phyloP scores from a whole-genome alignment of 2,329 filamentous ascomycete genomes.

The Phialemonium atrogriseum region DNA sequence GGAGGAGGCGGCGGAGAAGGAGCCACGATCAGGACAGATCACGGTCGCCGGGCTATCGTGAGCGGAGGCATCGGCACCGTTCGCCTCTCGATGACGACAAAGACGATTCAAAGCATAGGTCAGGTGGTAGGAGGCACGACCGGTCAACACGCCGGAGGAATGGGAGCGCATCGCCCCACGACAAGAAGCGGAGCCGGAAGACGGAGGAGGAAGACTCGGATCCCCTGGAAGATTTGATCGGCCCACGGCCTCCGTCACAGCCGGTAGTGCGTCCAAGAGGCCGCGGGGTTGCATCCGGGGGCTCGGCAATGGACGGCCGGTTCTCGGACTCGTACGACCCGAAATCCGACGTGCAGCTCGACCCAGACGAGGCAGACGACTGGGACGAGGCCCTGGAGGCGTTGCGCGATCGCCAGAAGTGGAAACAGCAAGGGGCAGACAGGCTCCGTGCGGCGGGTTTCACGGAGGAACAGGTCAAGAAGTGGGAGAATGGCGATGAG shows the following conservation, averaged over 20 bases:
- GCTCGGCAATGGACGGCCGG: constrained; percentile 67
- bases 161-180: constrained; percentile 2
- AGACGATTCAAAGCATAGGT: constrained; percentile 11
- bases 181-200: constrained; percentile 4
- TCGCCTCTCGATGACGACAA: constrained; percentile 10
- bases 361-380: constrained; percentile 47
- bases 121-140: constrained; percentile 5
- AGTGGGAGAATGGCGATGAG: constrained; percentile 58
- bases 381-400: constrained; percentile 79
- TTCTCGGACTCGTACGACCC: constrained; percentile 63
- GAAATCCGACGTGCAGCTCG: constrained; percentile 44
- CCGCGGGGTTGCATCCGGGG: constrained; percentile 54
- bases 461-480: constrained; percentile 62
- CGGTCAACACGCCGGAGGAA: not conserved
- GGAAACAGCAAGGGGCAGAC: constrained; percentile 67
- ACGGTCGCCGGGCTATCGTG: not conserved
- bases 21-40: constrained; percentile 10
- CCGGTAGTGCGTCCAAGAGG: constrained; percentile 52
- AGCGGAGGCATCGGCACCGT: constrained; percentile 4
- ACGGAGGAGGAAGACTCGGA: constrained; percentile 49
- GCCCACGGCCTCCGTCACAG: constrained; percentile 53
- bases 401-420: constrained; percentile 69
- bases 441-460: constrained; percentile 72
- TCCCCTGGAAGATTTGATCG: constrained; percentile 67
- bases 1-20: not conserved